phyloP scores from a whole-genome alignment of 768 basidiomycete species.

The Amanita subjunquillea region DNA sequence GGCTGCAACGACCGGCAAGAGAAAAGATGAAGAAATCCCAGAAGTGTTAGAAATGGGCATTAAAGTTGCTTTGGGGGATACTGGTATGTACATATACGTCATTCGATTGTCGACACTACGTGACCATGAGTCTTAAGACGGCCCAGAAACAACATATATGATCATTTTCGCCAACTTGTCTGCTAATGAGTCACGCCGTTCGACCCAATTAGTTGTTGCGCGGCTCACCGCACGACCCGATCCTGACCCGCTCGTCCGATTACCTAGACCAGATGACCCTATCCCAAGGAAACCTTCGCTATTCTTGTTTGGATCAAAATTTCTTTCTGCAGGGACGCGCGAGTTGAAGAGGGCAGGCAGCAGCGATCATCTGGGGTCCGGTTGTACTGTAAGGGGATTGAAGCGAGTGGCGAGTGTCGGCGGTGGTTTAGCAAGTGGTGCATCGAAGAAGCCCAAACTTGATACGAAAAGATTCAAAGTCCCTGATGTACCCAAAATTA shows the following conservation, averaged over 20 bases:
- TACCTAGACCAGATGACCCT: slow-evolving; percentile 69
- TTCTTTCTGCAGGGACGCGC: neutral
- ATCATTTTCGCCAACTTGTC: slow-evolving; percentile 35
- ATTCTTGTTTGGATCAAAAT: slow-evolving; percentile 18
- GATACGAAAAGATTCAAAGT: slow-evolving; percentile 33
- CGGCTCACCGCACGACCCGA: slow-evolving; percentile 38
- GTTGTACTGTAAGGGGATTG: slow-evolving; percentile 12
- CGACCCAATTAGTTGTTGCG: slow-evolving; percentile 42
- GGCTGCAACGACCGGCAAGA: neutral
- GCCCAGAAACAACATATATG: slow-evolving; percentile 61
- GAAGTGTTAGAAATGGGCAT: slow-evolving; percentile 34
- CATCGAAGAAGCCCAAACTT: slow-evolving; percentile 24
- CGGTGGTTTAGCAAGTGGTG: slow-evolving; percentile 7
- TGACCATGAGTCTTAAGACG: slow-evolving; percentile 28
- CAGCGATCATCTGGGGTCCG: neutral
- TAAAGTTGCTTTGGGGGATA: slow-evolving; percentile 62
- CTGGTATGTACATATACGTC: slow-evolving; percentile 27
- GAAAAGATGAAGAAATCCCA: slow-evolving; percentile 17
- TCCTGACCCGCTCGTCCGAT: slow-evolving; percentile 21
- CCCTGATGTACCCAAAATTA: slow-evolving; percentile 30
- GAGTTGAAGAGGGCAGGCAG: neutral
- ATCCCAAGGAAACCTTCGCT: slow-evolving; percentile 62
- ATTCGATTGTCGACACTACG: neutral
- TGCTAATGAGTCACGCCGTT: neutral
- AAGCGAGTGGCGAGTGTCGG: slow-evolving; percentile 21